These are phyloP conservation scores for Talaromyces ruber DNA, from an alignment of 495 filamentous ascomycete species.

Conservation along the genomic window DNA sequence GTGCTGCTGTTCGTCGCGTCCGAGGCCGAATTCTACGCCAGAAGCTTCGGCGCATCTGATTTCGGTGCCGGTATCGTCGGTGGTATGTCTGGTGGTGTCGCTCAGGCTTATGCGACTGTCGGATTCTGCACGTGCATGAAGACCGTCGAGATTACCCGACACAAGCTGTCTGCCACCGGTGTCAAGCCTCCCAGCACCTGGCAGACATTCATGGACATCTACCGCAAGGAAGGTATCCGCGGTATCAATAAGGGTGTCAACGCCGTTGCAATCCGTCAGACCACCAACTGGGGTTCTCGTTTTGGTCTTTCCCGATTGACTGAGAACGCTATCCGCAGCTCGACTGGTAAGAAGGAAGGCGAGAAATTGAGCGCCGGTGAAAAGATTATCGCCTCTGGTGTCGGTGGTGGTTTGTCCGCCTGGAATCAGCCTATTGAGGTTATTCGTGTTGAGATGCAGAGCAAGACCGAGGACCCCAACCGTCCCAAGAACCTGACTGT, in stretches of 20 bases:
- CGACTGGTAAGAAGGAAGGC: constrained; percentile 70
- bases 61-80: constrained; percentile 84
- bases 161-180: constrained; percentile 80
- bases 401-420: constrained; percentile 89
- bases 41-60: constrained; percentile 67
- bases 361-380: constrained; percentile 70
- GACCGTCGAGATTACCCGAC: constrained; percentile 98
- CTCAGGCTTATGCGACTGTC: constrained; percentile 98
- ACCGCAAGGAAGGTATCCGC: constrained; percentile 83
- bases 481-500: constrained; percentile 98
- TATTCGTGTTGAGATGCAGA: constrained; percentile 99
- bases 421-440: constrained; percentile 99
- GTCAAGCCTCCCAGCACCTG: constrained; percentile 82
- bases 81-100: constrained; percentile 90
- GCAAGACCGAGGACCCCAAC: constrained; percentile 94
- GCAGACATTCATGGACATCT: constrained; percentile 94
- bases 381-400: constrained; percentile 79
- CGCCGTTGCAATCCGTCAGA: constrained; percentile 95
- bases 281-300: constrained; percentile 97
- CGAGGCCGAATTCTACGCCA: constrained; percentile 92
- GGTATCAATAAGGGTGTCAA: constrained; percentile 99
- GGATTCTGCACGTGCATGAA: constrained; percentile 99
- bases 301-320: constrained; percentile 89
- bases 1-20: constrained; percentile 98
- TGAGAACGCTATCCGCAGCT: constrained; percentile 75